phyloP scores from a whole-genome alignment of 2,329 filamentous ascomycete genomes.

The Cladobotryum mycophilum region DNA sequence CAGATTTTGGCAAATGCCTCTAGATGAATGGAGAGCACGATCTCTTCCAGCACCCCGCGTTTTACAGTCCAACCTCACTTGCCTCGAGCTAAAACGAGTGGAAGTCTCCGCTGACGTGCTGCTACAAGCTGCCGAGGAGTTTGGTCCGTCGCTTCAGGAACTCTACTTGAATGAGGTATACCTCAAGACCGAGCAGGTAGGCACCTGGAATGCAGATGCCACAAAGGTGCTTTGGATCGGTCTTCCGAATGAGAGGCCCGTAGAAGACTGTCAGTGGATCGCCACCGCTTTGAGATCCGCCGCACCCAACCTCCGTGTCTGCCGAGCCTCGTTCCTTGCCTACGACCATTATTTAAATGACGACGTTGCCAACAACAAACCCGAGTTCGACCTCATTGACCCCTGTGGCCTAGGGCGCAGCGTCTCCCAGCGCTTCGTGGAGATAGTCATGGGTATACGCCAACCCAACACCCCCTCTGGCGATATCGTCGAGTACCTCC shows the following conservation, averaged over 20 bases:
- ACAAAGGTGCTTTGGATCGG: constrained; percentile 39
- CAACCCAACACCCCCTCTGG: constrained; percentile 31
- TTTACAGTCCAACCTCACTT: constrained; percentile 32
- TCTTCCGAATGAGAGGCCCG: constrained; percentile 35
- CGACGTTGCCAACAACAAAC: constrained; percentile 19
- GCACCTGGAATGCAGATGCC: constrained; percentile 26
- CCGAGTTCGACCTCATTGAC: constrained; percentile 36
- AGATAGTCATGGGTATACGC: constrained; percentile 35
- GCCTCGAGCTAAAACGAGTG: constrained; percentile 38
- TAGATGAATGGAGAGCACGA: constrained; percentile 35
- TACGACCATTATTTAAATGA: constrained; percentile 36
- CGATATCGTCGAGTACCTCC: constrained; percentile 29
- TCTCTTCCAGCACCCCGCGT: constrained; percentile 33
- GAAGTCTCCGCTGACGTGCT: constrained; percentile 33
- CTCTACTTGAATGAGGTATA: constrained; percentile 41
- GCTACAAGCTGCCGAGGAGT: constrained; percentile 26
- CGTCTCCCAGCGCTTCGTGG: constrained; percentile 41
- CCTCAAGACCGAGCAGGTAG: constrained; percentile 35
- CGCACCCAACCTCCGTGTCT: constrained; percentile 31
- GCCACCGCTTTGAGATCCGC: constrained; percentile 35
- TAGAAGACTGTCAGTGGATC: constrained; percentile 33
- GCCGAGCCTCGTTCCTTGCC: constrained; percentile 38
- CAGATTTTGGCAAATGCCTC: constrained; percentile 27
- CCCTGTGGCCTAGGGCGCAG: constrained; percentile 34
- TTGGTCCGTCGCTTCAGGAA: constrained; percentile 35